Evolutionary conservation across 2,329 filamentous ascomycete genomes (phyloP).

Genomic region (Sclerotinia subarctica): DNA sequence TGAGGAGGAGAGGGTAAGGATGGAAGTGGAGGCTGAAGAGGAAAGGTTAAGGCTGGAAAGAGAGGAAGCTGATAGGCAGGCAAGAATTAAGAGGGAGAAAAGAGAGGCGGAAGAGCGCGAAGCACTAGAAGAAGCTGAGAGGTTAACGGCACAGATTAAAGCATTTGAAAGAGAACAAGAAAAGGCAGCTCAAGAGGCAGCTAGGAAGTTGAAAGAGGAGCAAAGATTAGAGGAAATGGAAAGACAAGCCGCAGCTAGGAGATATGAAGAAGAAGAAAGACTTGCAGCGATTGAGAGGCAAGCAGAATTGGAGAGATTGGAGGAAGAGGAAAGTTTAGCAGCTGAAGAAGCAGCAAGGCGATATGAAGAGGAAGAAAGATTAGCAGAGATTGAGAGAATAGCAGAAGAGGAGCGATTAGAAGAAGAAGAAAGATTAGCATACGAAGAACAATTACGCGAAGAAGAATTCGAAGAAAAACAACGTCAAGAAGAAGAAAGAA

Average conservation of each 20-base stretch:
- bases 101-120: constrained; percentile 15
- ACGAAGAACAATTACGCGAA: constrained; percentile 14
- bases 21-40: constrained; percentile 10
- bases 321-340: constrained; percentile 14
- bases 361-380: constrained; percentile 10
- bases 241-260: constrained; percentile 2
- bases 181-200: constrained; percentile 17
- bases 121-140: constrained; percentile 22
- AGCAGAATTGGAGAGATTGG: constrained; percentile 2
- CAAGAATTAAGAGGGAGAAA: constrained; percentile 16
- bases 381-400: constrained; percentile 2
- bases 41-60: constrained; percentile 7
- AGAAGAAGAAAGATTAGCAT: constrained; percentile 11
- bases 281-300: background rate
- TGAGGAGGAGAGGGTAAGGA: constrained; percentile 13
- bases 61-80: constrained; percentile 17
- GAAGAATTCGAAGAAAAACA: constrained; percentile 15
- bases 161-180: constrained; percentile 22
- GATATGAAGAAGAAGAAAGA: constrained; percentile 17
- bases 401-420: constrained; percentile 9
- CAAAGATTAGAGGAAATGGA: constrained; percentile 11
- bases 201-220: constrained; percentile 18
- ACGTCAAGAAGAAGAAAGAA: constrained; percentile 17
- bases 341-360: constrained; percentile 6
- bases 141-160: constrained; percentile 20